phyloP scores from a whole-genome alignment of 768 basidiomycete species.

The Tulasnella calospora region DNA sequence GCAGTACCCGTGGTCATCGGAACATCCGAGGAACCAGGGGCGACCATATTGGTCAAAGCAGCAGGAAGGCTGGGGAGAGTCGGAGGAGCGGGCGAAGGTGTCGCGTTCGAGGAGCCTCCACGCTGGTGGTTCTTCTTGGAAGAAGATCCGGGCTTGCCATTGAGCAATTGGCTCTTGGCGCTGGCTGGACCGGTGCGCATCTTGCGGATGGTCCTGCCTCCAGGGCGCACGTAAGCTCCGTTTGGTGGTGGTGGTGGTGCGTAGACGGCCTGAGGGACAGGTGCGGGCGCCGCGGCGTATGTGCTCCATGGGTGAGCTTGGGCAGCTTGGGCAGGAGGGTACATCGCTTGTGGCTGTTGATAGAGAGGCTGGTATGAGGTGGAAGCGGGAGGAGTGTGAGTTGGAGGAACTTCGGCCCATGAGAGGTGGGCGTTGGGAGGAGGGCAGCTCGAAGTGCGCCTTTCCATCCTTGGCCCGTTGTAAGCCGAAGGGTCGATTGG shows the following conservation, averaged over 20 bases:
- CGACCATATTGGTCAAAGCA: constrained; percentile 2
- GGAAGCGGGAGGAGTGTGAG: background rate
- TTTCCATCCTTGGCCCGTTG: constrained; percentile 14
- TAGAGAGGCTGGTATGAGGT: background rate
- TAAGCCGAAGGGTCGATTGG: background rate
- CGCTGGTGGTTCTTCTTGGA: background rate
- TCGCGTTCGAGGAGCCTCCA: constrained; percentile 7
- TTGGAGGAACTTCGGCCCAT: constrained; percentile 4
- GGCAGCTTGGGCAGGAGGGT: background rate
- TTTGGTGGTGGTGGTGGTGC: background rate
- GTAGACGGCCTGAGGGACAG: background rate
- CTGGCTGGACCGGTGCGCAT: constrained; percentile 18
- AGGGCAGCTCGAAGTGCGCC: constrained; percentile 22
- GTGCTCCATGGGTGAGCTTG: background rate
- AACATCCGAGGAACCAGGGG: background rate
- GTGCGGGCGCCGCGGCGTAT: background rate
- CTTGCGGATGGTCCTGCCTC: constrained; percentile 24
- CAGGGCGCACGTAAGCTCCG: constrained; percentile 20
- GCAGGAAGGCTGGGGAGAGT: constrained; percentile 21
- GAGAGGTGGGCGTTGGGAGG: constrained; percentile 22
- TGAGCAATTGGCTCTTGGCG: constrained; percentile 21
- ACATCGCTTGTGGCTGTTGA: constrained; percentile 11
- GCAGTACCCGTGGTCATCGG: constrained; percentile 17
- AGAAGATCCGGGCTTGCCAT: constrained; percentile 6
- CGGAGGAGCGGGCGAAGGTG: constrained; percentile 1